These are phyloP conservation scores for Trametes cubensis DNA, from an alignment of 768 basidiomycete genomes.

Conservation along the genomic window DNA sequence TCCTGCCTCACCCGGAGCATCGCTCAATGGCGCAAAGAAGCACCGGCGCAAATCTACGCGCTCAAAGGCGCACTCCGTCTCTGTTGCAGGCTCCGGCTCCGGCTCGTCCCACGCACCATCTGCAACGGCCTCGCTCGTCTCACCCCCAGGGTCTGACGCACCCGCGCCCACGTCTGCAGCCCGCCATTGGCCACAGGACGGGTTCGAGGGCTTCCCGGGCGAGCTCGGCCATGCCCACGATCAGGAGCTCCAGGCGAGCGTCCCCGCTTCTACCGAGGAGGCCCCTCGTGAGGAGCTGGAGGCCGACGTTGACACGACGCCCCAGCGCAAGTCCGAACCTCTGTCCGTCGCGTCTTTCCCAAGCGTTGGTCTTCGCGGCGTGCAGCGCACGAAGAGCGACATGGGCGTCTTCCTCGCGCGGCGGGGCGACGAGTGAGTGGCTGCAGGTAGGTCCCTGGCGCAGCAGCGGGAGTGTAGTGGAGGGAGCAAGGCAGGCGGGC, in stretches of 20 bases:
- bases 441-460: no score
- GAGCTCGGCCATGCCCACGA: conserved; percentile 20
- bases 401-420: conserved; percentile 45
- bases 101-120: conserved; percentile 41
- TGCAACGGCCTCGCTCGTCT: conserved; percentile 37
- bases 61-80: conserved; percentile 43
- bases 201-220: conserved; percentile 42
- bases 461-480: no score
- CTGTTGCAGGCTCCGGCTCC: conserved; percentile 46
- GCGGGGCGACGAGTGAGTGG: conserved; percentile 36
- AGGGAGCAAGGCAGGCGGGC: no score
- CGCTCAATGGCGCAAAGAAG: conserved; percentile 5
- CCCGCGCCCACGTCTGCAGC: no score
- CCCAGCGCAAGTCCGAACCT: background rate
- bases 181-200: conserved; percentile 20
- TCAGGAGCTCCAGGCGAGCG: conserved; percentile 4
- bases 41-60: conserved; percentile 28
- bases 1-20: background rate
- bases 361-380: conserved; percentile 41
- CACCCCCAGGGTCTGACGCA: conserved; percentile 32
- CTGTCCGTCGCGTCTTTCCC: conserved; percentile 36
- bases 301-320: background rate
- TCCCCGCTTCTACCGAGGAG: background rate
- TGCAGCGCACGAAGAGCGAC: conserved; percentile 40
- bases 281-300: background rate